Conservation (phyloP, 2,329 filamentous ascomycete genomes). For the Xylaria multiplex region DNA sequence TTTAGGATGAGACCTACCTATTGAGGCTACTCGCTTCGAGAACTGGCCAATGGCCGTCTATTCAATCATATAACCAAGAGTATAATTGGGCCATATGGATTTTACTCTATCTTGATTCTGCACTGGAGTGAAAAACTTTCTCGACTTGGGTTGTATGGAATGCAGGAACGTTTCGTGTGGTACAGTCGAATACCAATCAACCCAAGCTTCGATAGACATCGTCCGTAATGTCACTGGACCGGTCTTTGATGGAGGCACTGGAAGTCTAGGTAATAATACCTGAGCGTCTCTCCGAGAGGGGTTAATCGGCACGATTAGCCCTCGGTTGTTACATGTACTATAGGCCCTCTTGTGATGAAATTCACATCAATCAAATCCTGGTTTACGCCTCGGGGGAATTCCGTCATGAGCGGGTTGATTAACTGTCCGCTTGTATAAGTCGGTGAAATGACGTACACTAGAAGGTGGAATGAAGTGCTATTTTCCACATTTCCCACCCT, state of each 20-base stretch:
- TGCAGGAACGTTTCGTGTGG: not conserved
- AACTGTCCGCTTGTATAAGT: not conserved
- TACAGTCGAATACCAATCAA: not conserved
- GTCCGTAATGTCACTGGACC: not conserved
- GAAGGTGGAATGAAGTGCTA: no score
- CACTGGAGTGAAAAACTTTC: not conserved
- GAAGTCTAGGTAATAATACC: no score
- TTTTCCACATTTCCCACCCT: no score
- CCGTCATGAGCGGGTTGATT: not conserved
- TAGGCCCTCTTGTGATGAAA: not conserved
- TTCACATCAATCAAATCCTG: not conserved
- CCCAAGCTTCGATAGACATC: not conserved
- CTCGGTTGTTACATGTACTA: not conserved
- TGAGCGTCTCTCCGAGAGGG: no score
- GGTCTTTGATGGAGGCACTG: no score
- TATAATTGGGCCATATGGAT: not conserved
- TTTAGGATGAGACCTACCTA: constrained; percentile 19
- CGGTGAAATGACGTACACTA: not conserved
- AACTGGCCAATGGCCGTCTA: constrained; percentile 6
- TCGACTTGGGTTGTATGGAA: not conserved
- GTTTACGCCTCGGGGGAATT: not conserved
- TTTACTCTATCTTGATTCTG: not conserved
- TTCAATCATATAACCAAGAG: not conserved
- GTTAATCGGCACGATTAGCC: not conserved
- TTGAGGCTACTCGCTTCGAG: constrained; percentile 10